A percentile compares a stretch with the other conserved stretches of the same genome.
phyloP scores from a whole-genome alignment of 495 filamentous ascomycete species.

The Stereocaulon alpinum region DNA sequence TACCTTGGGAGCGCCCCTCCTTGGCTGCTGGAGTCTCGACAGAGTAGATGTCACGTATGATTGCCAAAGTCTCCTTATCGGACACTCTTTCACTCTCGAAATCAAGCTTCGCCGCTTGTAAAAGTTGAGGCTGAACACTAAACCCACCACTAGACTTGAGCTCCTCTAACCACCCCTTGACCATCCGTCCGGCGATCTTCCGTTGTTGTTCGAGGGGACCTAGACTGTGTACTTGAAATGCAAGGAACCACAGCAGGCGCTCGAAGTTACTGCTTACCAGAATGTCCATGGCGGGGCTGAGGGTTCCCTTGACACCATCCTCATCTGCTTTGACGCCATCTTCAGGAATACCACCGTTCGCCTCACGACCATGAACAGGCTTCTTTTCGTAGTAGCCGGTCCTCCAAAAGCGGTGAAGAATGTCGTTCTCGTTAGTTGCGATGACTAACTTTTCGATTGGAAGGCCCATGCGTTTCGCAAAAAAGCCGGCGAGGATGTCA shows the following conservation, averaged over 20 bases:
- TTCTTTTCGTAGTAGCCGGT: slow-evolving; percentile 66
- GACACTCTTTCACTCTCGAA: slow-evolving; percentile 78
- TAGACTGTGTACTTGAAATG: slow-evolving; percentile 37
- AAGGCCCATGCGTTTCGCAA: slow-evolving; percentile 83
- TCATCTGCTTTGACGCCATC: slow-evolving; percentile 58
- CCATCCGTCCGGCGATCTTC: slow-evolving; percentile 49
- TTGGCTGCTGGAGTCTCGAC: background rate
- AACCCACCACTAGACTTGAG: slow-evolving; percentile 74
- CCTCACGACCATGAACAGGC: slow-evolving; percentile 40
- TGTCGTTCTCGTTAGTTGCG: slow-evolving; percentile 79
- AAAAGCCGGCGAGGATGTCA: slow-evolving; percentile 75
- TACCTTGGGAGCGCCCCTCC: slow-evolving; percentile 5
- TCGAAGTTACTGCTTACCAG: slow-evolving; percentile 76
- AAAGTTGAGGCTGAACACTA: slow-evolving; percentile 54
- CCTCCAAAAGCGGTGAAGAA: slow-evolving; percentile 68
- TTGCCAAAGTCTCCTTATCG: slow-evolving; percentile 63
- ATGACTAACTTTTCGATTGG: slow-evolving; percentile 74
- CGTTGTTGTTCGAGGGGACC: slow-evolving; percentile 29
- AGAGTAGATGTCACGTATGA: slow-evolving; percentile 56
- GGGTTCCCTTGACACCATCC: slow-evolving; percentile 72
- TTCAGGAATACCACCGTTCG: slow-evolving; percentile 44
- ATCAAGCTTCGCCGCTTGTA: slow-evolving; percentile 49
- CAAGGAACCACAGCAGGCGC: slow-evolving; percentile 86
- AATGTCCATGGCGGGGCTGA: slow-evolving; percentile 81
- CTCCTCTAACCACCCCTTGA: slow-evolving; percentile 57